Evolutionary conservation across 2,329 filamentous ascomycete genomes (phyloP).

Genomic region (Diaporthe sp.): DNA sequence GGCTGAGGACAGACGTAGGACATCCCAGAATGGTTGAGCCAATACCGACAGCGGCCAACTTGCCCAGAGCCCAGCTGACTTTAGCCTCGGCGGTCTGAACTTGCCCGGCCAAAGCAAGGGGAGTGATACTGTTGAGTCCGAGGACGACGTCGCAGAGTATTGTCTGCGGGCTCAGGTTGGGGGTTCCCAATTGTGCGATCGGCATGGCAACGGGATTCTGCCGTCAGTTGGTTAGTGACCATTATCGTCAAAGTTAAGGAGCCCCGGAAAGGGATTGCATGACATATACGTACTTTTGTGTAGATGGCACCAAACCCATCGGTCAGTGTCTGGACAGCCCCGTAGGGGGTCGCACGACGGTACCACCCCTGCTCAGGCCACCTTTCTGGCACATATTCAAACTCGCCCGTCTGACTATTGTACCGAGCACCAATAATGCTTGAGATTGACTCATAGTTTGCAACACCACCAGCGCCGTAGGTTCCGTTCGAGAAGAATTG

Average conservation of each 20-base stretch:
- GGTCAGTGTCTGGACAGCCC: background rate
- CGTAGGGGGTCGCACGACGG: background rate
- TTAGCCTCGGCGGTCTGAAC: background rate
- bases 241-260: background rate
- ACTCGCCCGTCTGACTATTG: background rate
- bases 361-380: conserved; percentile 1
- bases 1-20: background rate
- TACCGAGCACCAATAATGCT: background rate
- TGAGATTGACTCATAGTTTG: background rate
- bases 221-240: background rate
- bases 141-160: background rate
- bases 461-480: background rate
- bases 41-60: background rate
- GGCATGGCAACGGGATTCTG: background rate
- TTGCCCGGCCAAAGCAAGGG: background rate
- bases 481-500: background rate
- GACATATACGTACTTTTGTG: background rate
- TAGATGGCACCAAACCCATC: background rate
- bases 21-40: background rate
- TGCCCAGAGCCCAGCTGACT: background rate
- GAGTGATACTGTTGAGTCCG: background rate
- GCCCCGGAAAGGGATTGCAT: background rate
- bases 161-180: background rate
- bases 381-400: background rate
- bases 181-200: background rate